These are phyloP conservation scores for Tolypocladium amazonense DNA, from an alignment of 2,329 filamentous ascomycete species.

Conservation along the genomic window DNA sequence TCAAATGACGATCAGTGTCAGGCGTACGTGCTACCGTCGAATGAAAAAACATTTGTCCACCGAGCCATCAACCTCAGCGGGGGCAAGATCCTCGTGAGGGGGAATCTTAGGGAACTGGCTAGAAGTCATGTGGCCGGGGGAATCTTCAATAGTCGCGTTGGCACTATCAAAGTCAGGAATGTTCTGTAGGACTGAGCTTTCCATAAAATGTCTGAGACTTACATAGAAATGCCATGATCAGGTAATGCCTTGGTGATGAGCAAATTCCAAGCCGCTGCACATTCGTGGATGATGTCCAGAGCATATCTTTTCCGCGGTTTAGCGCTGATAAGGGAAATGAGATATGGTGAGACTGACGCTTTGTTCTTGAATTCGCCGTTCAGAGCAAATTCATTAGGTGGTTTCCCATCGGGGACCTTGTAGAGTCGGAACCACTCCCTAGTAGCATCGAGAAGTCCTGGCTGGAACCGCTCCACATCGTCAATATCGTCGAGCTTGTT, in stretches of 20 bases:
- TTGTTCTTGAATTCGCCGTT: neutral
- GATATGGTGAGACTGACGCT: neutral
- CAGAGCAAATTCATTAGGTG: neutral
- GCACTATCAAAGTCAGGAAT: neutral
- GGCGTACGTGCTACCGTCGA: neutral
- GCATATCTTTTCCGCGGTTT: neutral
- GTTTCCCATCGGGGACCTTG: neutral
- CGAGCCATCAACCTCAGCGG: neutral
- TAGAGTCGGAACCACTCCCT: neutral
- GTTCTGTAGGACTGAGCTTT: neutral
- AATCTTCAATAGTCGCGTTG: neutral
- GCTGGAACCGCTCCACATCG: neutral
- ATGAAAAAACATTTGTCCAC: neutral
- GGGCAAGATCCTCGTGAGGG: neutral
- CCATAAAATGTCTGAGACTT: neutral
- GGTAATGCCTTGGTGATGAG: neutral
- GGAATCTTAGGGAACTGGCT: neutral
- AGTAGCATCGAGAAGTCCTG: neutral
- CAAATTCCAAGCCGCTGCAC: neutral
- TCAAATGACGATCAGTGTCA: neutral
- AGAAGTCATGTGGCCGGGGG: neutral
- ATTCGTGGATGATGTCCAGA: neutral
- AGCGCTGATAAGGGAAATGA: neutral
- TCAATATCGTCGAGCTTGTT: neutral
- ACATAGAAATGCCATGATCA: neutral